phyloP scores from a whole-genome alignment of 1,284 basidiomycete genomes.

The Ganoderma meredithae region DNA sequence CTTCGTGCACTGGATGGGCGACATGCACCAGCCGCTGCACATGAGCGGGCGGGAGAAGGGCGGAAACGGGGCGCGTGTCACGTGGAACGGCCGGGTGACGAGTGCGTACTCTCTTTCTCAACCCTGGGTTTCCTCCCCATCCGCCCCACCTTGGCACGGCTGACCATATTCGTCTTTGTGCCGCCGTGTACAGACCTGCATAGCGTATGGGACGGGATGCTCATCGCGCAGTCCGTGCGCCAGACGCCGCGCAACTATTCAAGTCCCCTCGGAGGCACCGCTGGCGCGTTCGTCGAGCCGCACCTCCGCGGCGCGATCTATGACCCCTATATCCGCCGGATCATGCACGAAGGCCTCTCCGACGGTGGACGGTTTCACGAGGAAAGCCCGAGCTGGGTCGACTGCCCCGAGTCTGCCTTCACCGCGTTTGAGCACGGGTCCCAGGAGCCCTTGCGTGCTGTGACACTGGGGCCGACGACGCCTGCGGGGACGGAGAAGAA shows the following conservation, averaged over 20 bases:
- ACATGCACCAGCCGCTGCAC: constrained; percentile 92
- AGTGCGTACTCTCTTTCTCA: constrained; percentile 52
- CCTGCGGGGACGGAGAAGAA: constrained; percentile 22
- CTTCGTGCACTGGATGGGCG: constrained; percentile 90
- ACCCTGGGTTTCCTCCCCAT: neutral
- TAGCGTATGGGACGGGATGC: constrained; percentile 84
- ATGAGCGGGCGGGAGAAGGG: constrained; percentile 86
- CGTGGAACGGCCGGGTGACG: constrained; percentile 72
- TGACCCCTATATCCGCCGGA: constrained; percentile 87
- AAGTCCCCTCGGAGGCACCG: constrained; percentile 55
- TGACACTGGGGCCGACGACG: constrained; percentile 28
- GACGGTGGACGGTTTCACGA: constrained; percentile 60
- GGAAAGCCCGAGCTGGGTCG: constrained; percentile 68
- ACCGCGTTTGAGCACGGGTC: constrained; percentile 22
- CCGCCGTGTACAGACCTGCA: constrained; percentile 68
- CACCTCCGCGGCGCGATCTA: constrained; percentile 85
- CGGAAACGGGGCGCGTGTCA: constrained; percentile 80
- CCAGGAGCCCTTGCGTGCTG: constrained; percentile 21
- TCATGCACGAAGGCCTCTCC: constrained; percentile 85
- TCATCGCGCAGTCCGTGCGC: constrained; percentile 85
- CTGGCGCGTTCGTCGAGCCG: constrained; percentile 67
- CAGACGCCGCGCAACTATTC: constrained; percentile 80
- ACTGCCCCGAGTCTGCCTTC: constrained; percentile 56
- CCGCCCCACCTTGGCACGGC: neutral
- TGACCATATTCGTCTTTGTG: neutral